Conservation (phyloP, 192 early-diverging fungal genomes). For the Podila epigama region DNA sequence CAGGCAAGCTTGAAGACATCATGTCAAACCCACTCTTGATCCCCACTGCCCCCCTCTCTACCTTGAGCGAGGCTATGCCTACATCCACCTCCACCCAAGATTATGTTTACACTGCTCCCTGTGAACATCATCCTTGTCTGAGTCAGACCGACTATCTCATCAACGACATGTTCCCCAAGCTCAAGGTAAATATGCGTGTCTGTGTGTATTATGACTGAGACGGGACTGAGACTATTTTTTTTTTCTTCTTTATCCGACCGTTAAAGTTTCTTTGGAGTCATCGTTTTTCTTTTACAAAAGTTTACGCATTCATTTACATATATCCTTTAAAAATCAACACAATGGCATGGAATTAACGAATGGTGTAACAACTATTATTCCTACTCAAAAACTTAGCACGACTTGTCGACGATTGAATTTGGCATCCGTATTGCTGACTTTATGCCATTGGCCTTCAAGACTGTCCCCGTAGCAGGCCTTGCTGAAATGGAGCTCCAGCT, state of each 20-base stretch:
- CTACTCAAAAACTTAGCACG: conserved; percentile 13
- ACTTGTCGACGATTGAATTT: conserved; percentile 61
- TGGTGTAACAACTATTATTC: not conserved
- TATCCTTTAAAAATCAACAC: too few species aligned
- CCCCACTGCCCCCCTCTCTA: conserved; percentile 12
- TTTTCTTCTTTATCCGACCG: not conserved
- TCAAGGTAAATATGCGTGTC: conserved; percentile 28
- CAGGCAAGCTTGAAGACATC: conserved; percentile 41
- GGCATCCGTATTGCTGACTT: conserved; percentile 66
- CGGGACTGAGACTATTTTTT: not conserved
- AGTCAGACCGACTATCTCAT: conserved; percentile 46
- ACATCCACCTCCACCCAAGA: conserved; percentile 3
- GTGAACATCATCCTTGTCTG: conserved; percentile 43
- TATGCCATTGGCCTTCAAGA: conserved; percentile 71
- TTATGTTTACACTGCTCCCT: conserved; percentile 47
- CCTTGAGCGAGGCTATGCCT: not conserved
- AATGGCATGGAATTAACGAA: not conserved
- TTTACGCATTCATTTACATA: too few species aligned
- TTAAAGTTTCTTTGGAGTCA: conserved; percentile 1
- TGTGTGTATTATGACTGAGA: not conserved
- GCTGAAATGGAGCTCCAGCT: conserved; percentile 66
- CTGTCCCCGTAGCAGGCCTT: conserved; percentile 59
- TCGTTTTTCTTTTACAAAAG: too few species aligned
- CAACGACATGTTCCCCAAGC: conserved; percentile 51
- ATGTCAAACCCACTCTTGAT: conserved; percentile 45